phyloP scores from a whole-genome alignment of 352 stramenopile genomes.

The Globisporangium ultimum region DNA sequence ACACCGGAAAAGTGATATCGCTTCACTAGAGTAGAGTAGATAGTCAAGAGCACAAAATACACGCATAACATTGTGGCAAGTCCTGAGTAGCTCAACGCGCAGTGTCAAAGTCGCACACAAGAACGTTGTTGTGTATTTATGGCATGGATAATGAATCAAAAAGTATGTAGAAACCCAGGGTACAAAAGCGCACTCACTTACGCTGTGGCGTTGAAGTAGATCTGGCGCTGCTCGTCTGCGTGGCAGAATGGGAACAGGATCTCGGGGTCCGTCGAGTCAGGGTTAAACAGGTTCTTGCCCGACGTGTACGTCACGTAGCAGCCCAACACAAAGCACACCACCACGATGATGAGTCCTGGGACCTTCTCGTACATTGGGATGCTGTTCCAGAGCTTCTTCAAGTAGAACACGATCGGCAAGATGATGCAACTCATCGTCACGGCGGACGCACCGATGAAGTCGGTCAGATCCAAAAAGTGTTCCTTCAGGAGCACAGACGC shows the following conservation, averaged over 20 bases:
- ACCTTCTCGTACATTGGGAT: conserved; percentile 23
- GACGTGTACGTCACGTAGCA: conserved; percentile 24
- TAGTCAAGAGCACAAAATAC: no score
- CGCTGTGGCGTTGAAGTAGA: conserved; percentile 23
- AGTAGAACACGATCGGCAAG: conserved; percentile 28
- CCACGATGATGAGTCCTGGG: conserved; percentile 9
- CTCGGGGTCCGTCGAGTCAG: conserved; percentile 4
- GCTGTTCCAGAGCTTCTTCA: conserved; percentile 18
- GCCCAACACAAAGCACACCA: conserved; percentile 19
- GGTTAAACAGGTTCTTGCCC: conserved; percentile 23
- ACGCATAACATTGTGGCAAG: no score
- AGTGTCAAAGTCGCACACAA: no score
- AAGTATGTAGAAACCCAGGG: no score
- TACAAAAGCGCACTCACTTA: no score
- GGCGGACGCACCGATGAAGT: conserved; percentile 40
- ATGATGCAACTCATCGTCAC: conserved; percentile 46
- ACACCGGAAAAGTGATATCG: no score
- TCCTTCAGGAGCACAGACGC: conserved; percentile 39
- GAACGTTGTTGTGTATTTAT: no score
- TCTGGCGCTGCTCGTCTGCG: conserved; percentile 7
- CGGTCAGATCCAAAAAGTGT: conserved; percentile 35
- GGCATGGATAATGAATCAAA: no score
- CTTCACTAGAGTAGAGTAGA: no score
- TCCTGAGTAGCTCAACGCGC: no score
- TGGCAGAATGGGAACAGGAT: conserved; percentile 18